These are phyloP conservation scores for Russula sp. DNA, from an alignment of 768 basidiomycete species.

Conservation along the genomic window DNA sequence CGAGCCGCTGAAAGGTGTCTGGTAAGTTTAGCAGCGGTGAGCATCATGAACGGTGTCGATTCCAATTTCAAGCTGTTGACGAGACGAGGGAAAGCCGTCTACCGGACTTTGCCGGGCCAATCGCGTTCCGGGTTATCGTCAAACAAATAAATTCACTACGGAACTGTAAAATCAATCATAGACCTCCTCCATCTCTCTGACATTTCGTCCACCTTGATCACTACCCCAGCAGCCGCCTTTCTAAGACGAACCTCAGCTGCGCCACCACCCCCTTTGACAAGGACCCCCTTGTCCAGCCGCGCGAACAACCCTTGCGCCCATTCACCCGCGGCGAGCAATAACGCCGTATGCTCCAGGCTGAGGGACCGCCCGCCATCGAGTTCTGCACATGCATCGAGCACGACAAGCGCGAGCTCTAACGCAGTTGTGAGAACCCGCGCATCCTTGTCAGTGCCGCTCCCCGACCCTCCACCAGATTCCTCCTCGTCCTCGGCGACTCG, in stretches of 20 bases:
- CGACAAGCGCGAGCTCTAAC: constrained; percentile 70
- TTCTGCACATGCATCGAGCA: constrained; percentile 69
- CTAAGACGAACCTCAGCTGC: constrained; percentile 53
- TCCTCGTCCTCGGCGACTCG: constrained; percentile 33
- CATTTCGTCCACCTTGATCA: constrained; percentile 74
- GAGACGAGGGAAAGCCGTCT: neutral
- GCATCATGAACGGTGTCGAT: constrained; percentile 6
- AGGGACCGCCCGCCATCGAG: constrained; percentile 72
- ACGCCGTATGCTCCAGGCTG: constrained; percentile 64
- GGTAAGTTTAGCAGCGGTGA: constrained; percentile 15
- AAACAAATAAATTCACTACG: neutral
- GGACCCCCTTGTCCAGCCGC: constrained; percentile 57
- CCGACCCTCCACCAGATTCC: constrained; percentile 16
- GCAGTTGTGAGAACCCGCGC: constrained; percentile 69
- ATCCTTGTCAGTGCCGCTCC: constrained; percentile 41
- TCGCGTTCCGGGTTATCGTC: constrained; percentile 1
- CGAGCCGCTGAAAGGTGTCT: constrained; percentile 9
- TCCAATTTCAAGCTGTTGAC: neutral
- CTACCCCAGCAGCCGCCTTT: constrained; percentile 70
- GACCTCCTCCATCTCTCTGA: constrained; percentile 61
- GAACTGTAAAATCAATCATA: constrained; percentile 41
- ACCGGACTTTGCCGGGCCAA: constrained; percentile 24
- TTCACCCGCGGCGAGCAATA: constrained; percentile 68
- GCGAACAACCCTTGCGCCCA: constrained; percentile 73
- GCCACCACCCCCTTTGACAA: constrained; percentile 59